Percentiles rank a stretch among this genome's conserved stretches.
Evolutionary conservation across 2,329 filamentous ascomycete species (phyloP).

Genomic region (Aureobasidium mangrovei): DNA sequence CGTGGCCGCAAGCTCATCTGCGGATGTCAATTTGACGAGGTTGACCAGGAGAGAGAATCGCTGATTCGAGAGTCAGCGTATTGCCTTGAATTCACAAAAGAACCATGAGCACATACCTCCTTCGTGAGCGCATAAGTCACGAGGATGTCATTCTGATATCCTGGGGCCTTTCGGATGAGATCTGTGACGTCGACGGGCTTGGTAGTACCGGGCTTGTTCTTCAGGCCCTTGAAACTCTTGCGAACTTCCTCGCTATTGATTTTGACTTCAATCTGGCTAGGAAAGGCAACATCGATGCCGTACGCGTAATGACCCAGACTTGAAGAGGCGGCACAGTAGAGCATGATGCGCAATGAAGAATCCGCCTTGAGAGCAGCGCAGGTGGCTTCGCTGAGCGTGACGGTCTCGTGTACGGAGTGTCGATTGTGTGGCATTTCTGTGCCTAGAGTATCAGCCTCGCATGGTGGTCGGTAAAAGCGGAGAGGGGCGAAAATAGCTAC

Average conservation of each 20-base stretch:
- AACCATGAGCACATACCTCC: conserved; percentile 49
- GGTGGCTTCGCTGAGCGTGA: conserved; percentile 45
- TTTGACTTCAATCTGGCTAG: conserved; percentile 84
- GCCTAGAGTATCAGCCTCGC: conserved; percentile 24
- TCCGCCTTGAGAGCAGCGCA: conserved; percentile 52
- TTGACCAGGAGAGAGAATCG: conserved; percentile 51
- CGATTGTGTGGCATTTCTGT: conserved; percentile 52
- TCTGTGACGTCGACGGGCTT: conserved; percentile 85
- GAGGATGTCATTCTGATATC: conserved; percentile 67
- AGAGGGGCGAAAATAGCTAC: conserved; percentile 40
- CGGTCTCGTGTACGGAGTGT: conserved; percentile 50
- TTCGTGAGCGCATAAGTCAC: conserved; percentile 88
- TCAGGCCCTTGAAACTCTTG: conserved; percentile 86
- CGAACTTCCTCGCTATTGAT: conserved; percentile 83
- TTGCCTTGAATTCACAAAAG: conserved; percentile 23
- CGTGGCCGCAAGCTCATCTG: conserved; percentile 60
- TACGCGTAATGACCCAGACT: conserved; percentile 48
- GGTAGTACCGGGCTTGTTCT: conserved; percentile 93
- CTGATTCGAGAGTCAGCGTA: conserved; percentile 15
- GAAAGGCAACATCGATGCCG: conserved; percentile 67
- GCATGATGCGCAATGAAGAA: conserved; percentile 60
- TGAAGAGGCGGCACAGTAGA: conserved; percentile 61
- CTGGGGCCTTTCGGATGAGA: conserved; percentile 58
- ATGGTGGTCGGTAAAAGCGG: conserved; percentile 20
- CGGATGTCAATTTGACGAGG: conserved; percentile 63